Conservation (phyloP, 2,329 filamentous ascomycete species). For the Fusarium temperatum region DNA sequence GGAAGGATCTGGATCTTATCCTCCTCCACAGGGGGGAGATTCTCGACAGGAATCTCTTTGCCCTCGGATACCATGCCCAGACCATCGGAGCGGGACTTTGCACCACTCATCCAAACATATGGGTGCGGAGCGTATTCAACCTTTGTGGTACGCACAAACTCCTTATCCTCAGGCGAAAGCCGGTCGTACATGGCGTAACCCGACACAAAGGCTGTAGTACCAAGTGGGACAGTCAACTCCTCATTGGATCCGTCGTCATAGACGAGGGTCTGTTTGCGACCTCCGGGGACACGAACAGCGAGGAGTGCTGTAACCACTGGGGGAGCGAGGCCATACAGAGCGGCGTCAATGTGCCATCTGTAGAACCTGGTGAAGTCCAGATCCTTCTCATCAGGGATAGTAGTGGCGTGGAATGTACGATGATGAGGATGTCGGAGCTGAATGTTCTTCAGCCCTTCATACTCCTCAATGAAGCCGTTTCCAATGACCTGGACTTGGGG, state of each 20-base stretch:
- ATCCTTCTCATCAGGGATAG: constrained; percentile 64
- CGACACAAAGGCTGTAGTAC: constrained; percentile 79
- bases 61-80: constrained; percentile 76
- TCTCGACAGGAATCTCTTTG: constrained; percentile 65
- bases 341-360: constrained; percentile 84
- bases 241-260: constrained; percentile 79
- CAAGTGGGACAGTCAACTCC: constrained; percentile 72
- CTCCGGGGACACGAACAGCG: constrained; percentile 76
- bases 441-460: constrained; percentile 76
- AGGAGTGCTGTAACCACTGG: constrained; percentile 77
- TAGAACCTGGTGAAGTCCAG: constrained; percentile 68
- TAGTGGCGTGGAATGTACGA: constrained; percentile 75
- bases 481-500: constrained; percentile 81
- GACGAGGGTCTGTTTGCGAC: constrained; percentile 70
- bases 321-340: constrained; percentile 78
- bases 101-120: constrained; percentile 82
- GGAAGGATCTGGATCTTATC: constrained; percentile 76
- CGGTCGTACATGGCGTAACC: constrained; percentile 76
- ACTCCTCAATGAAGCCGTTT: constrained; percentile 74
- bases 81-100: constrained; percentile 72
- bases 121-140: constrained; percentile 82
- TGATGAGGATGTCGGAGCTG: constrained; percentile 79
- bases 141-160: constrained; percentile 71
- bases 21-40: constrained; percentile 72
- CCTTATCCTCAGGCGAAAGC: constrained; percentile 71